phyloP scores from a whole-genome alignment of 208 protist species.

The Leishmania tropica region DNA sequence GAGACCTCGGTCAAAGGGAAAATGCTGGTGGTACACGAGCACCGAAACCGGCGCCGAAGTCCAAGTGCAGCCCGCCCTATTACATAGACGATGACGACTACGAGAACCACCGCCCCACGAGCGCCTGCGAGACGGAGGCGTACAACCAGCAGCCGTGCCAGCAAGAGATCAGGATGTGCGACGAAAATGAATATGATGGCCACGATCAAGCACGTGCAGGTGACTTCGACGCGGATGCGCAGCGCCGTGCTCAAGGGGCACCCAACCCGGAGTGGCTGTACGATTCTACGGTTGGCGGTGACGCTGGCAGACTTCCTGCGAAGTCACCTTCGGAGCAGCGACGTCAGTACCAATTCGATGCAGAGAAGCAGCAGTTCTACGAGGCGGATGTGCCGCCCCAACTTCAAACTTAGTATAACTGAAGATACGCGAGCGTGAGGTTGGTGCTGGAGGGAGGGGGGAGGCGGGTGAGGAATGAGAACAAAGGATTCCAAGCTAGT shows the following conservation, averaged over 20 bases:
- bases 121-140: not conserved
- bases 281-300: not conserved
- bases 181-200: constrained; percentile 9
- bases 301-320: not conserved
- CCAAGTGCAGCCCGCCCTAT: constrained; percentile 5
- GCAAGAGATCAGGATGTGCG: constrained; percentile 30
- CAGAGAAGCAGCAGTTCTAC: constrained; percentile 13
- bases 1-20: not conserved
- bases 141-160: constrained; percentile 6
- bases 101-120: constrained; percentile 10
- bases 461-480: not conserved
- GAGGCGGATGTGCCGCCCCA: not conserved
- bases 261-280: constrained; percentile 15
- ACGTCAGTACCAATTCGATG: constrained; percentile 17
- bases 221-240: too few species aligned
- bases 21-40: not conserved
- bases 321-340: constrained; percentile 4
- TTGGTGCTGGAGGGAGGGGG: not conserved
- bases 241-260: not conserved
- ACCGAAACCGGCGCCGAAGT: not conserved
- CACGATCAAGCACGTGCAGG: not conserved
- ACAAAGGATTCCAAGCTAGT: too few species aligned
- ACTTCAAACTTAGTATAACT: not conserved
- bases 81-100: constrained; percentile 23
- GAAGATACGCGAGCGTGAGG: not conserved